A percentile compares a stretch with the other conserved stretches of the same genome.
These are phyloP conservation scores for Mediolabrus comicus DNA, from an alignment of 108 stramenopile species.

Conservation along the genomic window DNA sequence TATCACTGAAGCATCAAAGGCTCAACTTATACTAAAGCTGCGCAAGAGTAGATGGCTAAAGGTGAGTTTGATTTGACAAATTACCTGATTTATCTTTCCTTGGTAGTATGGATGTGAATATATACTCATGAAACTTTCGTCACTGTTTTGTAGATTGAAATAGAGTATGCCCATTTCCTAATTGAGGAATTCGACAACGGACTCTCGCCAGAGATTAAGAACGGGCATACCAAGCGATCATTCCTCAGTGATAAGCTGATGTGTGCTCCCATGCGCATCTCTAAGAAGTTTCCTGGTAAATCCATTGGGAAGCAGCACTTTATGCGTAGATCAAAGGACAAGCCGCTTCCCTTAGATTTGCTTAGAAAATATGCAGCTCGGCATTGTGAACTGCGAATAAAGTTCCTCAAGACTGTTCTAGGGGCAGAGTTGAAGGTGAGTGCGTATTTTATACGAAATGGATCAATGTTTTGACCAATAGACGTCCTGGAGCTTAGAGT, in stretches of 20 bases:
- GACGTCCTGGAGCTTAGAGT: not conserved
- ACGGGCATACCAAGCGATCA: constrained; percentile 21
- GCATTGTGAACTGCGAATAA: constrained; percentile 22
- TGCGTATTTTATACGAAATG: constrained; percentile 5
- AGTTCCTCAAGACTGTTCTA: constrained; percentile 18
- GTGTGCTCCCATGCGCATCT: constrained; percentile 38
- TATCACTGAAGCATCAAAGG: not conserved
- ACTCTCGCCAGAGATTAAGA: constrained; percentile 7
- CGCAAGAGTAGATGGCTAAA: not conserved
- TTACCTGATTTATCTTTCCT: not conserved
- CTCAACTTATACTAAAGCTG: not conserved
- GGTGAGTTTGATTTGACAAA: not conserved
- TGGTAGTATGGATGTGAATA: too few relatives aligned
- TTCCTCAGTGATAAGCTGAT: constrained; percentile 36
- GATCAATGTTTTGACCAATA: not conserved
- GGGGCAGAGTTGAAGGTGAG: not conserved
- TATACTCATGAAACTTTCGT: not conserved
- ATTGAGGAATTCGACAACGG: constrained; percentile 29
- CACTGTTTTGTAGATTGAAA: constrained; percentile 21
- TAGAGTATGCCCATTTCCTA: constrained; percentile 30
- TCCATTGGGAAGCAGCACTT: constrained; percentile 26
- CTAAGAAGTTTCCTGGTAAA: constrained; percentile 38
- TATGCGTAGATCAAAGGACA: not conserved
- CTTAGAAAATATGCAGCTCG: constrained; percentile 1
- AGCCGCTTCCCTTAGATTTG: not conserved